These are phyloP conservation scores for Pilaira anomala DNA, from an alignment of 192 early-diverging fungal species.

Conservation along the genomic window DNA sequence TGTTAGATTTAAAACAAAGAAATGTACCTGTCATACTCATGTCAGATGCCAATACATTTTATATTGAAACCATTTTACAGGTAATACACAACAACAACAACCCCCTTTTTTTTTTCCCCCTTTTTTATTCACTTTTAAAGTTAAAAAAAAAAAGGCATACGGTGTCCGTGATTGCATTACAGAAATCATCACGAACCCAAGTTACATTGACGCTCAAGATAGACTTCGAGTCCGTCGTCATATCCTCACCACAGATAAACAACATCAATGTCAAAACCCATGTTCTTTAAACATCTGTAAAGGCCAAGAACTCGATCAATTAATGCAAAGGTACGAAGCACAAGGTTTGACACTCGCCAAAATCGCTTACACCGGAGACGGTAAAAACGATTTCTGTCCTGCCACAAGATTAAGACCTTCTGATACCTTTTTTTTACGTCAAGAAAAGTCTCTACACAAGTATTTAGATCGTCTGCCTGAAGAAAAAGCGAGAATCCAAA, in stretches of 20 bases:
- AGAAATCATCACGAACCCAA: slow-evolving; percentile 59
- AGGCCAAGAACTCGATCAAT: slow-evolving; percentile 34
- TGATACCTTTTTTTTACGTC: slow-evolving; percentile 4
- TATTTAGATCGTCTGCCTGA: background rate
- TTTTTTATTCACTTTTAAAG: background rate
- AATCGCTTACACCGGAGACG: slow-evolving; percentile 5
- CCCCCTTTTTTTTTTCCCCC: too few species aligned
- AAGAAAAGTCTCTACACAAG: background rate
- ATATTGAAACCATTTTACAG: slow-evolving; percentile 58
- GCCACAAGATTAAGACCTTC: background rate
- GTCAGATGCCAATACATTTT: slow-evolving; percentile 62
- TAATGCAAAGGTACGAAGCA: background rate
- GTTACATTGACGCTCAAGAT: slow-evolving; percentile 39
- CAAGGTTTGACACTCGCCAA: background rate
- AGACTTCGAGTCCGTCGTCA: slow-evolving; percentile 45
- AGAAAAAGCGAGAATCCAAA: background rate
- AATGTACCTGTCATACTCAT: slow-evolving; percentile 52
- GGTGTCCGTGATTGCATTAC: slow-evolving; percentile 43
- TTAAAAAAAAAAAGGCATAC: slow-evolving; percentile 40
- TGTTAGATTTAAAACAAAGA: slow-evolving; percentile 41
- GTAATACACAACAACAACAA: slow-evolving; percentile 38
- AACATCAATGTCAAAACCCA: slow-evolving; percentile 47
- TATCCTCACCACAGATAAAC: slow-evolving; percentile 31
- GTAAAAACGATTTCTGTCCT: slow-evolving; percentile 14
- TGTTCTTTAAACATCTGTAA: slow-evolving; percentile 65